Evolutionary conservation across 345 rosid genomes (phyloP).

Genomic region (Pelargonium nanum): DNA sequence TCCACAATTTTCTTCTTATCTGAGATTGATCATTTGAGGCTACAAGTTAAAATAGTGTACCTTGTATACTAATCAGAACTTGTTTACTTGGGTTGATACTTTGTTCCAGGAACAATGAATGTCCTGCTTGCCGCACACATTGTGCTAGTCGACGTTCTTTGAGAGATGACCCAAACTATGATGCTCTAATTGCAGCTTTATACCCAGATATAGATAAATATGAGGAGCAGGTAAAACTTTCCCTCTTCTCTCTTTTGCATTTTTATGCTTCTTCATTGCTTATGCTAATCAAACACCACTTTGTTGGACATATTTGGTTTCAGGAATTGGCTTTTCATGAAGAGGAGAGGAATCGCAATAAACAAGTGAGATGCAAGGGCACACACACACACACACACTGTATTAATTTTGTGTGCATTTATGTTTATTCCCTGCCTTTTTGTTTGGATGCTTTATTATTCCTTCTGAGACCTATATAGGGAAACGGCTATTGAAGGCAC

Average conservation of each 20-base stretch:
- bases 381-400: neutral
- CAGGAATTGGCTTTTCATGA: slow-evolving; percentile 82
- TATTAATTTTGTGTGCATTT: neutral
- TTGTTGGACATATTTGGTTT: slow-evolving; percentile 11
- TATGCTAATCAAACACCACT: slow-evolving; percentile 6
- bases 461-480: too few relatives aligned
- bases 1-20: neutral
- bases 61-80: slow-evolving; percentile 1
- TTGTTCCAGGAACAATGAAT: slow-evolving; percentile 78
- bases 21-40: neutral
- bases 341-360: slow-evolving; percentile 76
- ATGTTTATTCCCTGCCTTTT: neutral
- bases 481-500: too few relatives aligned
- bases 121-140: slow-evolving; percentile 98
- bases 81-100: slow-evolving; percentile 11
- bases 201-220: slow-evolving; percentile 71
- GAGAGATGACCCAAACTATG: slow-evolving; percentile 90
- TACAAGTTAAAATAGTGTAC: neutral
- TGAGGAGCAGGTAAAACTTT: slow-evolving; percentile 58
- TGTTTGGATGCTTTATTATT: neutral
- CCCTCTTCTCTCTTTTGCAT: slow-evolving; percentile 1
- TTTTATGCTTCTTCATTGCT: slow-evolving; percentile 1
- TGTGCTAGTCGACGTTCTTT: slow-evolving; percentile 94
- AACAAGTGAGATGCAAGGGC: slow-evolving; percentile 45
- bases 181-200: slow-evolving; percentile 67